Base-by-base conservation (phyloP, 306 rosid species). In the Astragalus glycyphyllos region DNA sequence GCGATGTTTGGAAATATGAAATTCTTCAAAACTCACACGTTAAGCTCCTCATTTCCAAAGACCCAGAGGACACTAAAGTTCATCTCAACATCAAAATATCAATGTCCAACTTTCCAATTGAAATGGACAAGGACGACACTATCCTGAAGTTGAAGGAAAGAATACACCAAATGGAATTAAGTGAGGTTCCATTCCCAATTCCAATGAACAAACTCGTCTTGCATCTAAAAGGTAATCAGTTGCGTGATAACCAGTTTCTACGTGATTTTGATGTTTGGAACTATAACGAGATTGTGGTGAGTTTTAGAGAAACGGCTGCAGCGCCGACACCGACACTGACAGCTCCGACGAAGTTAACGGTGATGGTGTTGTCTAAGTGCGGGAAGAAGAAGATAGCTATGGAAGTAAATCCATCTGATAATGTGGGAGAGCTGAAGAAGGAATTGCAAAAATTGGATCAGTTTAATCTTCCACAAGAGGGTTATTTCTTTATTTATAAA, bases 401-500 rank as follows among this genome's bases (percentile, higher is more conserved):
- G 59, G 92, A 89, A 31, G 77, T 90, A 80, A 90, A 83, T 45
- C 79, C 86, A 0, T 38, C 59, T 0, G 89, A 88, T 14, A 87
- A 81, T 4, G 92, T 93, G 11, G 86, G 84, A 7, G 92, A 87
- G 55, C 57, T 88, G 49, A 87, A 90, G 75, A 93, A 88, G 54
- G 97, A 93, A 79, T 12, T 90, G 56, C 82, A 87, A 29, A 87
- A 65, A 58, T 17, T 87, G 73, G 73, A 85, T 17, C 84, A 85
- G 0, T 81, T 93, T 61, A 78, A 65, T 48, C 65, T 84, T 2
- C 97, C 94, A 0, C 76, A 65, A 2, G 96, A 87, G 7, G 88
- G 90, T 15, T 90, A 84, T 29, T 90, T 93, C 45, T 90, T 93
- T 77, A 88, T 93, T 12, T 79, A 84, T 59, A 83, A 86, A 7